Evolutionary conservation across 2,329 filamentous ascomycete genomes (phyloP).

Genomic region (Penicillium sp.): DNA sequence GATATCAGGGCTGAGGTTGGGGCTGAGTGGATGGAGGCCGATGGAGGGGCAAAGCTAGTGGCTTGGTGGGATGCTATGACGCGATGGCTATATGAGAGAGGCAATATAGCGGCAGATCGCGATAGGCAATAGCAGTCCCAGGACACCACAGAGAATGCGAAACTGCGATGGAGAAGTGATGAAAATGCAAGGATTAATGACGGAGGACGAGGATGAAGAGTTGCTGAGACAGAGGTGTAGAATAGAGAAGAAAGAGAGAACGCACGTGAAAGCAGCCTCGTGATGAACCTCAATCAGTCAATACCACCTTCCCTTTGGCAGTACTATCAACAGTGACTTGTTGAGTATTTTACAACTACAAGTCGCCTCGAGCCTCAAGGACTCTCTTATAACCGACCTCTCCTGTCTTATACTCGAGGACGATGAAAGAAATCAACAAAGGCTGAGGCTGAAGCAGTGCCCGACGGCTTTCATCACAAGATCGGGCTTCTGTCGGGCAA

Average conservation of each 20-base stretch:
- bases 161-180: neutral
- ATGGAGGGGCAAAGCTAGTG: conserved; percentile 17
- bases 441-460: conserved; percentile 11
- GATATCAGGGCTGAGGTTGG: conserved; percentile 11
- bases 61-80: conserved; percentile 3
- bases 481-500: conserved; percentile 3
- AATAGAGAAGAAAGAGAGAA: conserved; percentile 21
- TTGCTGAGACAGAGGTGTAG: neutral
- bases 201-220: conserved; percentile 6
- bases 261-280: conserved; percentile 20
- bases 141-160: neutral
- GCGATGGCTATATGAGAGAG: conserved; percentile 11
- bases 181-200: conserved; percentile 5
- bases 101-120: conserved; percentile 8
- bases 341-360: neutral
- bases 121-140: neutral
- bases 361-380: neutral
- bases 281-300: conserved; percentile 9
- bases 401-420: neutral
- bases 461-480: conserved; percentile 7
- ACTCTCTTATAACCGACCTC: conserved; percentile 5
- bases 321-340: neutral
- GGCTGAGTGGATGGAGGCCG: conserved; percentile 1
- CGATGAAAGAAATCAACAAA: conserved; percentile 3
- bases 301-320: neutral